These are phyloP conservation scores for Monilinia polystroma DNA, from an alignment of 2,329 filamentous ascomycete species.

Conservation along the genomic window DNA sequence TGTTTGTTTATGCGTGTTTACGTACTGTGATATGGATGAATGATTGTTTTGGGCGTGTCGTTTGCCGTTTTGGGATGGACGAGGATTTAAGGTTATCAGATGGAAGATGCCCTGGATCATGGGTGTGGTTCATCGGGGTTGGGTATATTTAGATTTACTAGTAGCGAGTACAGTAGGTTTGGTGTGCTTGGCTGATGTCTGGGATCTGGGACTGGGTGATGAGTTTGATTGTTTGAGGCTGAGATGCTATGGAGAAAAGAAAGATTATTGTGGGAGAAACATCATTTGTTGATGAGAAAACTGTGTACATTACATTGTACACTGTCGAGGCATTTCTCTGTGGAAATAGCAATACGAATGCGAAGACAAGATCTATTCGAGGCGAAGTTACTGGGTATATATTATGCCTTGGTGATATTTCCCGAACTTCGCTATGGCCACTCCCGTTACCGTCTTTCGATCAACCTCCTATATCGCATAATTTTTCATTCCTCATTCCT, in stretches of 20 bases:
- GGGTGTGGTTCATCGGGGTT: background rate
- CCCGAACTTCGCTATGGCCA: too few species aligned
- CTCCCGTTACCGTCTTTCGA: too few species aligned
- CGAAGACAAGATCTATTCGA: background rate
- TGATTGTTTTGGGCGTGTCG: background rate
- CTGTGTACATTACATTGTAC: background rate
- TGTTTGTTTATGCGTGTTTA: background rate
- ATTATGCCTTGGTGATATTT: too few species aligned
- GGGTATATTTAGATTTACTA: background rate
- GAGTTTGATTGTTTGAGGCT: background rate
- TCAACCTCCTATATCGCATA: too few species aligned
- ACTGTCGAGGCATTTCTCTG: background rate
- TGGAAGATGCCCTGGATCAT: background rate
- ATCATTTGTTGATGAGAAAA: background rate
- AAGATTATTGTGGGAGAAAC: too few species aligned
- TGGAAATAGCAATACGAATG: background rate
- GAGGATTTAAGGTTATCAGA: constrained; percentile 9
- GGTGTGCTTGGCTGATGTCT: too few species aligned
- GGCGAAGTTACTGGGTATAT: too few species aligned
- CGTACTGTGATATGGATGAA: background rate
- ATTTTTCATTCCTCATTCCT: background rate
- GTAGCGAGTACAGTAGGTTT: too few species aligned
- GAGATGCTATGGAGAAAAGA: background rate
- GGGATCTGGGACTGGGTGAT: background rate
- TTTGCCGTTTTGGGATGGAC: background rate